These are phyloP conservation scores for Magnusiomyces tetraspermus DNA, from an alignment of 1,139 yeast genomes.

Conservation along the genomic window DNA sequence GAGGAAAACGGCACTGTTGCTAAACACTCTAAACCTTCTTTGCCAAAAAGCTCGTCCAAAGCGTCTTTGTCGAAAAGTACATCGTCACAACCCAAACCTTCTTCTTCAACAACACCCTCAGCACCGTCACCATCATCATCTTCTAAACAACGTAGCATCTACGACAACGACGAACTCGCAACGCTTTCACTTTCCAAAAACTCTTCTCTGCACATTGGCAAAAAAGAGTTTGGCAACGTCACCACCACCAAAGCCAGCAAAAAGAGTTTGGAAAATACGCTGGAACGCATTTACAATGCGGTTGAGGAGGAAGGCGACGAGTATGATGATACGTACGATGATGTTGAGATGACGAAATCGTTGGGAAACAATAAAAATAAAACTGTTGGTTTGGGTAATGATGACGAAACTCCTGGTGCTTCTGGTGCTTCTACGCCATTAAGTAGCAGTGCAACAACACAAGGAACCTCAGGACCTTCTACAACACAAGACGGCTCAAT, in stretches of 20 bases:
- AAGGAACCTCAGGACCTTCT: neutral
- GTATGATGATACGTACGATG: slow-evolving; percentile 78
- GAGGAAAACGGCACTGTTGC: slow-evolving; percentile 7
- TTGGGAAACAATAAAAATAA: neutral
- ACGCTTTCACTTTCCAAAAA: slow-evolving; percentile 22
- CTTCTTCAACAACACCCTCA: neutral
- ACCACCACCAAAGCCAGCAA: slow-evolving; percentile 10
- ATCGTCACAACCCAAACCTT: no score
- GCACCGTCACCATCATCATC: neutral
- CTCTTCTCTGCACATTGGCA: slow-evolving; percentile 26
- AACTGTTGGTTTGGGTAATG: slow-evolving; percentile 29
- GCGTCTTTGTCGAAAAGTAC: neutral
- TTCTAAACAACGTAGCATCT: slow-evolving; percentile 22
- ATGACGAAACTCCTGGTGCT: slow-evolving; percentile 7
- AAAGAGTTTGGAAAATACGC: slow-evolving; percentile 49
- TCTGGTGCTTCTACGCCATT: neutral
- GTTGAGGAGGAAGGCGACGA: slow-evolving; percentile 79
- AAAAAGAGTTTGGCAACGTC: slow-evolving; percentile 21
- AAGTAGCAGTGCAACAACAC: neutral
- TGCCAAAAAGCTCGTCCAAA: neutral
- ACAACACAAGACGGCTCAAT: slow-evolving; percentile 19
- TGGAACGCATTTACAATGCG: slow-evolving; percentile 54
- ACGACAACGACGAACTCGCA: slow-evolving; percentile 32
- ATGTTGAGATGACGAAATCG: slow-evolving; percentile 42
- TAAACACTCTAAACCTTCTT: neutral